Evolutionary conservation across 2,329 filamentous ascomycete genomes (phyloP).

Genomic region (Claviceps sp.): DNA sequence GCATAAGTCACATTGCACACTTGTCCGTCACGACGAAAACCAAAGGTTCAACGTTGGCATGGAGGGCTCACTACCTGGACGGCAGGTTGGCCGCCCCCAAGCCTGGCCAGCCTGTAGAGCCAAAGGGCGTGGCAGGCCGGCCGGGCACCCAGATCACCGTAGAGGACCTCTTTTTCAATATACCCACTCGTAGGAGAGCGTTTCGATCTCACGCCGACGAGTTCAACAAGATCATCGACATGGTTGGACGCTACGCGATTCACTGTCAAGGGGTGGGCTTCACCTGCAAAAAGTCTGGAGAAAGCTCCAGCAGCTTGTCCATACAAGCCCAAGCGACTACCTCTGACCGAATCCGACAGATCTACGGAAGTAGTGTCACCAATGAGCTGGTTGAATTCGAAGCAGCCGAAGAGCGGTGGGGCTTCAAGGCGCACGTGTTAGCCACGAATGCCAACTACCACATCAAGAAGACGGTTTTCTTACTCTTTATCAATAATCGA

Average conservation of each 20-base stretch:
- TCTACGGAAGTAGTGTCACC: constrained; percentile 71
- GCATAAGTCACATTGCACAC: constrained; percentile 97
- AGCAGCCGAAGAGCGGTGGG: constrained; percentile 61
- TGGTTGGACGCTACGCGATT: constrained; percentile 84
- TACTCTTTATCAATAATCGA: constrained; percentile 94
- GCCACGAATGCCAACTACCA: constrained; percentile 91
- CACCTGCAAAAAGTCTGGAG: constrained; percentile 92
- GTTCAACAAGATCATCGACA: constrained; percentile 93
- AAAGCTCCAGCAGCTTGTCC: constrained; percentile 69
- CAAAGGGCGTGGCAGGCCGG: constrained; percentile 75
- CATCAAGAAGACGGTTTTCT: constrained; percentile 72
- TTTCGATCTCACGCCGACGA: constrained; percentile 90
- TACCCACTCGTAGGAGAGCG: constrained; percentile 74
- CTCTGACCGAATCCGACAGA: constrained; percentile 76
- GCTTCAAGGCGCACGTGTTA: constrained; percentile 69
- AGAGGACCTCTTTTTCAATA: constrained; percentile 94
- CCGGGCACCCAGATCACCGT: constrained; percentile 91
- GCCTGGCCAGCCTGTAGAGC: constrained; percentile 73
- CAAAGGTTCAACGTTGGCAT: constrained; percentile 74
- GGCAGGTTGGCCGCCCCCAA: constrained; percentile 73
- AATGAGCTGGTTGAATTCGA: constrained; percentile 76
- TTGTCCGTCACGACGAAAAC: constrained; percentile 91
- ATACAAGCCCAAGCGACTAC: constrained; percentile 60
- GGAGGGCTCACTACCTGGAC: constrained; percentile 76
- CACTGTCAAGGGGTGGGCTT: constrained; percentile 88